phyloP scores from a whole-genome alignment of 495 filamentous ascomycete species.

The Lepidopterella palustris region DNA sequence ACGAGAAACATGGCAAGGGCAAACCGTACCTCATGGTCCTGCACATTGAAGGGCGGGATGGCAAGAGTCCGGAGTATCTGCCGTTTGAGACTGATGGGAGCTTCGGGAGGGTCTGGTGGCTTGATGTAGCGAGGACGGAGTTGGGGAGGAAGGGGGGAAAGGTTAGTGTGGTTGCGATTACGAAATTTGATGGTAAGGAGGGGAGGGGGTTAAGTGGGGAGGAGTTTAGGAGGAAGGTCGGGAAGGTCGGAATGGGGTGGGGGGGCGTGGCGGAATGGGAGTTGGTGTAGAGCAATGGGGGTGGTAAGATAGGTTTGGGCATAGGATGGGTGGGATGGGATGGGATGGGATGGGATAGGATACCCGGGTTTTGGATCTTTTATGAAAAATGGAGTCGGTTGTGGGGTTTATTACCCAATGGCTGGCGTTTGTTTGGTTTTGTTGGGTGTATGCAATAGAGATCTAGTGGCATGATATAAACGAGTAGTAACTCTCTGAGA shows the following conservation, averaged over 20 bases:
- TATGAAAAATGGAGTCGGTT: neutral
- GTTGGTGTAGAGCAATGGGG: slow-evolving; percentile 44
- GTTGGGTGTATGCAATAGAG: too few species aligned
- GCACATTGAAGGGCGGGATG: slow-evolving; percentile 58
- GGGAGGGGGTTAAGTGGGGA: slow-evolving; percentile 60
- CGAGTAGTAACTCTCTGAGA: too few species aligned
- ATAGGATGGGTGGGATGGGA: slow-evolving; percentile 4
- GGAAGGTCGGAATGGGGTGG: slow-evolving; percentile 55
- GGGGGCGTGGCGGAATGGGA: slow-evolving; percentile 63
- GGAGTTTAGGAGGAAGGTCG: slow-evolving; percentile 58
- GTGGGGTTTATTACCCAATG: too few species aligned
- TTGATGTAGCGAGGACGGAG: slow-evolving; percentile 57
- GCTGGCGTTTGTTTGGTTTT: too few species aligned
- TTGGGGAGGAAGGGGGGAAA: slow-evolving; percentile 65
- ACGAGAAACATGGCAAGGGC: slow-evolving; percentile 55
- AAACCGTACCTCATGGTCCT: slow-evolving; percentile 61
- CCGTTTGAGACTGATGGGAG: slow-evolving; percentile 60
- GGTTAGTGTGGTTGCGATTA: slow-evolving; percentile 55
- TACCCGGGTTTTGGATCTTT: neutral
- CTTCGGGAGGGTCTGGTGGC: slow-evolving; percentile 68
- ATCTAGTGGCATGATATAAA: too few species aligned
- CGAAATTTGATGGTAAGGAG: slow-evolving; percentile 55
- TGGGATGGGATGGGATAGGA: slow-evolving; percentile 2
- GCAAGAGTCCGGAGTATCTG: slow-evolving; percentile 58
- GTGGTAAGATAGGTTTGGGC: neutral